Percentiles rank a stretch among this genome's conserved stretches.
phyloP scores from a whole-genome alignment of 345 rosid species.

The Corymbia maculata region DNA sequence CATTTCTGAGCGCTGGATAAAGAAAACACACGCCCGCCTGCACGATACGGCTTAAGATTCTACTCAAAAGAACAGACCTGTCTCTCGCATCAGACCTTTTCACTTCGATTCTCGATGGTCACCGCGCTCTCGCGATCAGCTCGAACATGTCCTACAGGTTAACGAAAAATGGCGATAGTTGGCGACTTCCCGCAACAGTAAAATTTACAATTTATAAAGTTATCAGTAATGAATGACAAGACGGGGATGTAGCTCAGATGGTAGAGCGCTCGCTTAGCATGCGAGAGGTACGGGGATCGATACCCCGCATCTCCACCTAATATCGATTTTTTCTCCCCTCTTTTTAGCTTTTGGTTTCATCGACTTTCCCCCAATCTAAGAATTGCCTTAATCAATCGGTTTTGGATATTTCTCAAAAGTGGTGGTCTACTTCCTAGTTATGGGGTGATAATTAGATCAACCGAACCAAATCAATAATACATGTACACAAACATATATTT shows the following conservation, averaged over 20 bases:
- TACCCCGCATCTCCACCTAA: constrained; percentile 34
- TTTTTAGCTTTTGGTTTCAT: background rate
- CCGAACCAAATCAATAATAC: too few species aligned
- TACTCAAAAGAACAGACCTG: background rate
- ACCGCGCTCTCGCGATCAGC: background rate
- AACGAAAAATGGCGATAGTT: background rate
- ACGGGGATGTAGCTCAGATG: constrained; percentile 69
- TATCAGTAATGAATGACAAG: too few species aligned
- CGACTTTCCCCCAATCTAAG: too few species aligned
- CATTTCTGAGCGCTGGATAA: background rate
- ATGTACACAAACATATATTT: too few species aligned
- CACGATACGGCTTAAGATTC: background rate
- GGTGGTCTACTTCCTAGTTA: too few species aligned
- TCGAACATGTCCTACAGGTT: background rate
- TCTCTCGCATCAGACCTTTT: background rate
- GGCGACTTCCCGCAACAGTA: too few species aligned
- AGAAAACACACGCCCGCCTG: accelerated
- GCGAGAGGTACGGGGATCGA: constrained; percentile 59
- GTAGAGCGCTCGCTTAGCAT: constrained; percentile 73
- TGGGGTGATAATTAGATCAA: too few species aligned
- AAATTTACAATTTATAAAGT: too few species aligned
- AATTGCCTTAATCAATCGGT: too few species aligned
- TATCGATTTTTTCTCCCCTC: background rate
- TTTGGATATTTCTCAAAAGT: too few species aligned
- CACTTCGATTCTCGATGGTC: background rate